These are phyloP conservation scores for Mycena maculata DNA, from an alignment of 768 basidiomycete species.

Conservation along the genomic window DNA sequence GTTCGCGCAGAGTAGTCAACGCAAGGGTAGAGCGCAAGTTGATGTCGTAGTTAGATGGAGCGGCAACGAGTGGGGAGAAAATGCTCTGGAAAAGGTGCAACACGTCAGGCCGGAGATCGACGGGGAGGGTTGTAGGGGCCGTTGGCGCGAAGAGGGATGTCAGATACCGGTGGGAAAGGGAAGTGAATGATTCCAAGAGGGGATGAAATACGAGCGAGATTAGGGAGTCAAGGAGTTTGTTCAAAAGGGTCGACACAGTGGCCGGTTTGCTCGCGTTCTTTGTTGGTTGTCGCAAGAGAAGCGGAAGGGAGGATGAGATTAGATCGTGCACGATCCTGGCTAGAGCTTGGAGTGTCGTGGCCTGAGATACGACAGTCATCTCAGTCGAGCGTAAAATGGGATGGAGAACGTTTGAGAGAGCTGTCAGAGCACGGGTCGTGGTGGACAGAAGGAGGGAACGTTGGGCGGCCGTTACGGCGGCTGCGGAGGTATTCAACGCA, in stretches of 20 bases:
- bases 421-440: constrained; percentile 45
- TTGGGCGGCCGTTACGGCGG: constrained; percentile 29
- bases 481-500: constrained; percentile 33
- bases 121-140: constrained; percentile 24
- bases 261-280: not conserved
- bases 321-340: constrained; percentile 18
- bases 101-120: constrained; percentile 44
- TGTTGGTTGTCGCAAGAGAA: constrained; percentile 35
- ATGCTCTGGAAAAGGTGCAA: constrained; percentile 42
- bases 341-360: constrained; percentile 23
- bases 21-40: constrained; percentile 46
- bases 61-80: constrained; percentile 29
- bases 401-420: constrained; percentile 38
- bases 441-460: constrained; percentile 42
- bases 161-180: constrained; percentile 27
- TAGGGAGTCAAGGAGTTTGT: constrained; percentile 27
- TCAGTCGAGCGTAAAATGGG: constrained; percentile 43
- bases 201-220: constrained; percentile 35
- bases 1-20: constrained; percentile 52
- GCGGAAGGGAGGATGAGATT: constrained; percentile 20
- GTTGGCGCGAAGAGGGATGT: constrained; percentile 17
- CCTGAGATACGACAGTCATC: constrained; percentile 30
- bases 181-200: constrained; percentile 26
- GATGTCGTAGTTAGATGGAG: constrained; percentile 33
- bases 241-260: constrained; percentile 26